Conservation (phyloP, 371 early-diverging fungal species). For the Mucor sp. region DNA sequence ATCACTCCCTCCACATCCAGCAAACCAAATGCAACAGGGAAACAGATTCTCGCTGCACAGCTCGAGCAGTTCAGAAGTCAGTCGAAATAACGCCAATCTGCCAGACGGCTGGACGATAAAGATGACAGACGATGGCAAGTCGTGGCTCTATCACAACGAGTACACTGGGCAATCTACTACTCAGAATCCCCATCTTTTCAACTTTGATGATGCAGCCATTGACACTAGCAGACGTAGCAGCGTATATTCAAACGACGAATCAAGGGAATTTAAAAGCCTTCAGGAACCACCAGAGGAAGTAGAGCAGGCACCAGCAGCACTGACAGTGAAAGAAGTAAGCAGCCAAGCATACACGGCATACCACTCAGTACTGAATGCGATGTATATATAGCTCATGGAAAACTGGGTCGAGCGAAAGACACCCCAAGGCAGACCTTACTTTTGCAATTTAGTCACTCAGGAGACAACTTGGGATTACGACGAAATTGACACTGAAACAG, state of each 20-base stretch:
- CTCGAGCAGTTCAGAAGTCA: slow-evolving; percentile 13
- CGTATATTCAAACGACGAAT: background rate
- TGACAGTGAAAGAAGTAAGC: background rate
- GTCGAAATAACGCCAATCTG: slow-evolving; percentile 18
- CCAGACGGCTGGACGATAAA: slow-evolving; percentile 49
- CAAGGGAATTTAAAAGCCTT: background rate
- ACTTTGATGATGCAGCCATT: slow-evolving; percentile 14
- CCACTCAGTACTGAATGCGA: too few species aligned
- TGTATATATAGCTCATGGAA: slow-evolving; percentile 27
- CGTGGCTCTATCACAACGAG: slow-evolving; percentile 41
- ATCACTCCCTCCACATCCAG: background rate
- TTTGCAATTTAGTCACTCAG: slow-evolving; percentile 80
- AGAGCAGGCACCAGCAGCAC: background rate
- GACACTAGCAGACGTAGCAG: background rate
- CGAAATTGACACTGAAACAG: slow-evolving; percentile 46
- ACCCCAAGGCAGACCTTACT: slow-evolving; percentile 72
- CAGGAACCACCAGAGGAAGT: slow-evolving; percentile 1
- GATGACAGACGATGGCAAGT: slow-evolving; percentile 42
- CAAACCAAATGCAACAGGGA: background rate
- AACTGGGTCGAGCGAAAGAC: slow-evolving; percentile 64
- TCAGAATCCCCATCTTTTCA: slow-evolving; percentile 28
- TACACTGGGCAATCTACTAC: slow-evolving; percentile 34
- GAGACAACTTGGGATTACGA: slow-evolving; percentile 71
- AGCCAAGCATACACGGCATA: too few species aligned
- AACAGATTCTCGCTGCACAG: background rate